Evolutionary conservation across 129 eudicot genomes (phyloP), one percentile per base, ranked within the genome.

Genomic region (Tagetes patula): DNA sequence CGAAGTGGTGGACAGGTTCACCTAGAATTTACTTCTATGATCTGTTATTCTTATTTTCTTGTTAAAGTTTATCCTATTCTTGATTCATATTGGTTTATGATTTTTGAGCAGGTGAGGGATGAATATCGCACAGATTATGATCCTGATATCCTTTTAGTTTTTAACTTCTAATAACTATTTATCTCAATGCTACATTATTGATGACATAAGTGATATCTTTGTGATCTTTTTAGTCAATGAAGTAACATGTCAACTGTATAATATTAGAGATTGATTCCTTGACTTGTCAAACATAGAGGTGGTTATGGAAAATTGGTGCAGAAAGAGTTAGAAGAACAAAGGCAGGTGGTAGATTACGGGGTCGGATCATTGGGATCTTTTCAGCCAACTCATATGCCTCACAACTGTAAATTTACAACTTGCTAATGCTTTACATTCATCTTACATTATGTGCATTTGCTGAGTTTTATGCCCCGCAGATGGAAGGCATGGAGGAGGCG

Each of bases 71-170:
- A 61, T 37, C 5, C 33, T 68, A 43, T 34, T 46, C 37, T 33
- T 70, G 34, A 32, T 47, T 50, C 30, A 3, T 20, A 48, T 33
- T 75, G 56, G 38, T 69, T 34, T 43, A 31, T 70, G 69, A 45
- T 10, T 70, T 55, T 69, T 77, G 45, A 55, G 65, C 87, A 94
- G 96, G 99, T 94, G 40, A 92, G 99, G 72, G 99, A 90, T 83
- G 99, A 94, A 86, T 94, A 94, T 73, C 96, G 97, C 72, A 94
- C 99, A 0, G 99, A 94, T 72, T 94, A 94, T 65, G 99, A 94
- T 86, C 99, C 99, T 86, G 99, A 94, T 94, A 94, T 94, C 99
- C 99, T 94, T 88, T 67, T 38, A 70, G 38, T 2, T 20, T 65
- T 13, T 14, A 53, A 5, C 30, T 61, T 12, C 10, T 14, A 1